Evolutionary conservation across 371 early-diverging fungal genomes (phyloP).

Genomic region (Mucor circinelloides): DNA sequence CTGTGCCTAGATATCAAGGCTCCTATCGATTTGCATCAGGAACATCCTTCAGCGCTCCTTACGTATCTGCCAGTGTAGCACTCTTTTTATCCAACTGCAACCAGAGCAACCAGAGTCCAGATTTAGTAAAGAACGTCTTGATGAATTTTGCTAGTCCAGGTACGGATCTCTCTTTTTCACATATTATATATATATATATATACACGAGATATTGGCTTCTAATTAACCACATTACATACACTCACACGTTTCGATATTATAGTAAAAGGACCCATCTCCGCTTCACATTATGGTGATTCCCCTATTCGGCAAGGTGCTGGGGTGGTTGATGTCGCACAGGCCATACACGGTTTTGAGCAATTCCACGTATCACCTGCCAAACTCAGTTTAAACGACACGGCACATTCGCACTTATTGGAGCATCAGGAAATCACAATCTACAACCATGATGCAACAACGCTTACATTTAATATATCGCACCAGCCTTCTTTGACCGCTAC

Average conservation of each 20-base stretch:
- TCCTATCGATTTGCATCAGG: slow-evolving; percentile 69
- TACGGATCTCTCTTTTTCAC: slow-evolving; percentile 8
- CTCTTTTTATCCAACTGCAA: slow-evolving; percentile 45
- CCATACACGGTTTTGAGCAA: slow-evolving; percentile 48
- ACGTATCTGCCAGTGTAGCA: slow-evolving; percentile 65
- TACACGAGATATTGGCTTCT: slow-evolving; percentile 9
- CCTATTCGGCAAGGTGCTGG: slow-evolving; percentile 71
- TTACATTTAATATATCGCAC: slow-evolving; percentile 23
- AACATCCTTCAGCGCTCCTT: slow-evolving; percentile 65
- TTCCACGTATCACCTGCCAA: slow-evolving; percentile 61
- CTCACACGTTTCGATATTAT: slow-evolving; percentile 4
- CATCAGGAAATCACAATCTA: slow-evolving; percentile 49
- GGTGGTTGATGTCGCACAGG: slow-evolving; percentile 62
- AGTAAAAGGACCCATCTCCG: slow-evolving; percentile 32
- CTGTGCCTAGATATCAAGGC: slow-evolving; percentile 42
- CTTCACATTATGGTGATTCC: slow-evolving; percentile 33
- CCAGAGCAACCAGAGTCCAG: slow-evolving; percentile 18
- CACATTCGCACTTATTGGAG: slow-evolving; percentile 35
- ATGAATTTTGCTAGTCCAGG: slow-evolving; percentile 47
- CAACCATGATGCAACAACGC: slow-evolving; percentile 53
- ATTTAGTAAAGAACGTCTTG: slow-evolving; percentile 19
- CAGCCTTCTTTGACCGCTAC: slow-evolving; percentile 40
- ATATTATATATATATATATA: no score
- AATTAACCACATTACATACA: neutral
- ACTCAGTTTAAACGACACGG: slow-evolving; percentile 68